phyloP scores from a whole-genome alignment of 1,284 basidiomycete genomes.

The Pholiota adiposa region DNA sequence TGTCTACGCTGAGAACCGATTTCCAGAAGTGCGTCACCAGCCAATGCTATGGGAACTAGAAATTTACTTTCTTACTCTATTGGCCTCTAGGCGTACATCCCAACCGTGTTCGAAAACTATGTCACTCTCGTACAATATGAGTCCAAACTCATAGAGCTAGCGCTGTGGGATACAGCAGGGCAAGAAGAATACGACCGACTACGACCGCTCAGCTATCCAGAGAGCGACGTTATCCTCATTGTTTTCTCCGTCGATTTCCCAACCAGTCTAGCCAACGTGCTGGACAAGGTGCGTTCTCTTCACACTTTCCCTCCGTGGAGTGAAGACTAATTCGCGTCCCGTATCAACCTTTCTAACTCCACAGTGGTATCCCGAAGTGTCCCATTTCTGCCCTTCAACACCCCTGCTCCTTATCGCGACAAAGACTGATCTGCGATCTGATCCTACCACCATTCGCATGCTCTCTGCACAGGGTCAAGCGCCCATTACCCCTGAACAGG shows the following conservation, averaged over 20 bases:
- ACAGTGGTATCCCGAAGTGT: constrained; percentile 97
- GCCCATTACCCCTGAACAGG: constrained; percentile 84
- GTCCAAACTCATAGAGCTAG: constrained; percentile 90
- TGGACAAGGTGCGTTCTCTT: constrained; percentile 75
- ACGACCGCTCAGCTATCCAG: constrained; percentile 93
- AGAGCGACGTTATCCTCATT: constrained; percentile 95
- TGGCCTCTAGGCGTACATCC: constrained; percentile 83
- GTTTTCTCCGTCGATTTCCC: constrained; percentile 98
- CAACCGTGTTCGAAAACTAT: constrained; percentile 98
- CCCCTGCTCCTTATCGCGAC: constrained; percentile 93
- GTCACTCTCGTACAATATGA: constrained; percentile 91
- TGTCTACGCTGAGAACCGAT: constrained; percentile 96
- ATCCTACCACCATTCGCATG: constrained; percentile 90
- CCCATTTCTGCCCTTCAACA: constrained; percentile 95
- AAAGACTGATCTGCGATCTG: constrained; percentile 90
- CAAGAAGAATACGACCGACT: constrained; percentile 98
- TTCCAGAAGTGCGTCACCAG: constrained; percentile 80
- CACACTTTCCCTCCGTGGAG: background rate
- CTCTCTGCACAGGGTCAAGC: constrained; percentile 89
- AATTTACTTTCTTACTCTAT: background rate
- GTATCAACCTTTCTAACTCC: constrained; percentile 8
- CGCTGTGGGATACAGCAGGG: constrained; percentile 97
- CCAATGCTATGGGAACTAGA: constrained; percentile 2
- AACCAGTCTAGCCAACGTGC: constrained; percentile 92
- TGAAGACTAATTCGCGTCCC: background rate